Conservation (phyloP, 106 monocot genomes). For the Dioscorea dumetorum region DNA sequence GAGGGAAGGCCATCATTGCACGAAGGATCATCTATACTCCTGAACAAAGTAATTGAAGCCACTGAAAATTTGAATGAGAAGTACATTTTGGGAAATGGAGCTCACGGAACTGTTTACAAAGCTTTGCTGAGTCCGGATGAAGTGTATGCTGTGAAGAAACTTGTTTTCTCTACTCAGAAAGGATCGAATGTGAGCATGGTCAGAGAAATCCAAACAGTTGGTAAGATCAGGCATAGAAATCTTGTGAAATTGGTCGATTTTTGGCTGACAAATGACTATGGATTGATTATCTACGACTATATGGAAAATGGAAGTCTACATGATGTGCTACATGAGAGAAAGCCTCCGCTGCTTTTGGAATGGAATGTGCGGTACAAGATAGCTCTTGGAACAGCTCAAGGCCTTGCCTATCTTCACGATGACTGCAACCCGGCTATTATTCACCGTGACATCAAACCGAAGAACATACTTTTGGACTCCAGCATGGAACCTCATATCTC, state of each 20-base stretch:
- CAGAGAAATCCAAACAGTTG: conserved; percentile 66
- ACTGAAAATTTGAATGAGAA: conserved; percentile 81
- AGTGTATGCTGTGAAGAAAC: conserved; percentile 78
- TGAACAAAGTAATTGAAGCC: conserved; percentile 63
- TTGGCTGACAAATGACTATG: conserved; percentile 48
- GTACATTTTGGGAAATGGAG: conserved; percentile 61
- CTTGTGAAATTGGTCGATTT: conserved; percentile 59
- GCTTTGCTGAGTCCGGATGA: conserved; percentile 40
- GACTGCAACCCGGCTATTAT: conserved; percentile 77
- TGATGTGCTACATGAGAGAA: conserved; percentile 69
- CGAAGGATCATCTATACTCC: conserved; percentile 63
- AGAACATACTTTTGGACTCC: conserved; percentile 73
- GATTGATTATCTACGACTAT: conserved; percentile 69
- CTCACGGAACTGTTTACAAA: conserved; percentile 85
- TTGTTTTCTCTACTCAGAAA: conserved; percentile 22
- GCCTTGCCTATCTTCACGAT: conserved; percentile 74
- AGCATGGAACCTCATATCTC: conserved; percentile 84
- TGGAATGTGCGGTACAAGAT: conserved; percentile 57
- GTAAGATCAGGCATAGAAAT: conserved; percentile 70
- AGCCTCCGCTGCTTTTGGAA: conserved; percentile 35
- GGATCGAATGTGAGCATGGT: conserved; percentile 47
- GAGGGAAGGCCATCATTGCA: conserved; percentile 19
- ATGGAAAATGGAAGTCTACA: conserved; percentile 91
- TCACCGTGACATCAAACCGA: conserved; percentile 95
- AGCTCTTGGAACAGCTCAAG: conserved; percentile 85